Evolutionary conservation across 2,329 filamentous ascomycete species (phyloP).

Genomic region (Trichoderma arundinaceum): DNA sequence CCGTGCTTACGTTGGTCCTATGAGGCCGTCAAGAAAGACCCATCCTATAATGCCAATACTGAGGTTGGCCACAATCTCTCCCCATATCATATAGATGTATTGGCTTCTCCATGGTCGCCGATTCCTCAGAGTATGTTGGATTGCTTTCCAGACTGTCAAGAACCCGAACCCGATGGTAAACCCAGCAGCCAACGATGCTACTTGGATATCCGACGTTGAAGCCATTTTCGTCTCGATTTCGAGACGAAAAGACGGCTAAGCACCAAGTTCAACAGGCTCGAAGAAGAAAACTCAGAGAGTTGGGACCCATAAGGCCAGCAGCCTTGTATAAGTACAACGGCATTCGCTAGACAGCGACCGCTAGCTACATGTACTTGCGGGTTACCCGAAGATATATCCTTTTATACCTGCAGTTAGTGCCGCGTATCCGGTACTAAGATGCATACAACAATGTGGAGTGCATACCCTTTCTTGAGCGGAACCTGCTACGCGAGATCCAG

Average conservation of each 20-base stretch:
- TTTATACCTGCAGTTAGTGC: neutral
- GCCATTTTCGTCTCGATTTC: neutral
- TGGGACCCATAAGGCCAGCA: conserved; percentile 5
- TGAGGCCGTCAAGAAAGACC: conserved; percentile 36
- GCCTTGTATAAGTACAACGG: conserved; percentile 9
- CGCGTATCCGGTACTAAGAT: neutral
- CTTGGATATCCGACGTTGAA: conserved; percentile 18
- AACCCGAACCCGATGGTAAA: conserved; percentile 25
- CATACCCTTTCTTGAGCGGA: neutral
- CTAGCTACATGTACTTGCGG: conserved; percentile 7
- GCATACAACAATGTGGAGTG: neutral
- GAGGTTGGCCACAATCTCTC: conserved; percentile 38
- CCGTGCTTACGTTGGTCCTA: conserved; percentile 31
- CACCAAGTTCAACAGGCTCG: neutral
- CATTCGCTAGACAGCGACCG: neutral
- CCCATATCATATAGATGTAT: conserved; percentile 41
- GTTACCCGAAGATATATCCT: neutral
- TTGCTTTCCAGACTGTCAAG: conserved; percentile 23
- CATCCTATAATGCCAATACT: conserved; percentile 39
- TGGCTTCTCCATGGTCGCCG: conserved; percentile 33
- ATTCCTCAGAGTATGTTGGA: conserved; percentile 12
- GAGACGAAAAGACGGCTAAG: neutral
- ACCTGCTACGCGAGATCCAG: neutral
- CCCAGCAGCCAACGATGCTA: conserved; percentile 21
- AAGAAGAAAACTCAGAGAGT: neutral